Evolutionary conservation across 228 moss, liverwort and hornwort species (phyloP).

Genomic region (Sphagnum magellanicum): DNA sequence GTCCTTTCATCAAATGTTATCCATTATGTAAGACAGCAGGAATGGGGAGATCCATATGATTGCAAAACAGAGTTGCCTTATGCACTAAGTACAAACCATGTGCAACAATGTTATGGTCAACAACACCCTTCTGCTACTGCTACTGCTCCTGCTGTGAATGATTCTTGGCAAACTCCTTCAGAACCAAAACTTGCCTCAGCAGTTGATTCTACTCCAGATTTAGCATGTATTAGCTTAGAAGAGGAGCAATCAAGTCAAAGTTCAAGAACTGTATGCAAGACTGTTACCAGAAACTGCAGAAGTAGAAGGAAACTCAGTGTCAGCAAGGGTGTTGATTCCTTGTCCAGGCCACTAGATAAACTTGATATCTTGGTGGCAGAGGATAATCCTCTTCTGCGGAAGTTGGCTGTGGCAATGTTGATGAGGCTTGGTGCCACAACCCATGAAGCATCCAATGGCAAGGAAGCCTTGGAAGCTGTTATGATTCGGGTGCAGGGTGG

Average conservation of each 20-base stretch:
- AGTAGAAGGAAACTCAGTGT: neutral
- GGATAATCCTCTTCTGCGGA: conserved; percentile 58
- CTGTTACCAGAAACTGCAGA: conserved; percentile 2
- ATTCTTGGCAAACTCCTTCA: conserved; percentile 7
- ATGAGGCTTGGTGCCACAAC: conserved; percentile 59
- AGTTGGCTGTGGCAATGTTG: conserved; percentile 57
- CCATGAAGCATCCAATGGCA: conserved; percentile 48
- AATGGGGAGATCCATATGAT: conserved; percentile 49
- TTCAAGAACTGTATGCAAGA: conserved; percentile 11
- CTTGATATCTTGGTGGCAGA: conserved; percentile 68
- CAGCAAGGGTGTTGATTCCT: neutral
- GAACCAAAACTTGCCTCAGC: neutral
- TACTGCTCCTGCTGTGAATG: neutral
- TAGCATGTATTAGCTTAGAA: neutral
- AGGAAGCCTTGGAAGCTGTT: conserved; percentile 55
- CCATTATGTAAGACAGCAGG: conserved; percentile 48
- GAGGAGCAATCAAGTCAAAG: conserved; percentile 19
- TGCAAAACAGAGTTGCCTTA: conserved; percentile 33
- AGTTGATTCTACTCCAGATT: conserved; percentile 2
- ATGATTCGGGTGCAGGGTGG: conserved; percentile 28
- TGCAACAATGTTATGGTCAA: too few species aligned
- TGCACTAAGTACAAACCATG: conserved; percentile 4
- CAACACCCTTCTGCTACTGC: neutral
- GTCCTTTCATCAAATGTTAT: conserved; percentile 34
- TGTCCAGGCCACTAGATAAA: conserved; percentile 43